Evolutionary conservation across 805 yeast genomes (phyloP).

Genomic region (Monosporozyma solicola): DNA sequence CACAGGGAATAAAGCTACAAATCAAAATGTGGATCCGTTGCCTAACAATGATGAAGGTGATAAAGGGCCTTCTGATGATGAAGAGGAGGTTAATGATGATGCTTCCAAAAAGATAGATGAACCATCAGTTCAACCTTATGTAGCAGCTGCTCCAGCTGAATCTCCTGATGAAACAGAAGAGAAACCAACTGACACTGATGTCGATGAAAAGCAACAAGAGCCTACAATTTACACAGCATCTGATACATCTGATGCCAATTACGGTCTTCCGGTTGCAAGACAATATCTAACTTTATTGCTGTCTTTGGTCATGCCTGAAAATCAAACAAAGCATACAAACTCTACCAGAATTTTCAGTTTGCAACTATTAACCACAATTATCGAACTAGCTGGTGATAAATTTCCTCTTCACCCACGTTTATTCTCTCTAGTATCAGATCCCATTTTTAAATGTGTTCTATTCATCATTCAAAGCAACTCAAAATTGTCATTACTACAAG

Average conservation of each 20-base stretch:
- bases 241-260: constrained; percentile 33
- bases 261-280: constrained; percentile 65
- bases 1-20: constrained; percentile 1
- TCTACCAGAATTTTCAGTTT: constrained; percentile 78
- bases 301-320: constrained; percentile 72
- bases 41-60: background rate
- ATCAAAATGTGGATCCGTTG: background rate
- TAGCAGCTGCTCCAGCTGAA: background rate
- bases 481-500: constrained; percentile 61
- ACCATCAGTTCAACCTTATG: background rate
- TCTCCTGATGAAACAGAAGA: constrained; percentile 3
- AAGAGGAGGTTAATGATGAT: constrained; percentile 1
- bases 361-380: constrained; percentile 61
- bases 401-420: constrained; percentile 56
- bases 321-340: constrained; percentile 79
- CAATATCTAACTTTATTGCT: constrained; percentile 70
- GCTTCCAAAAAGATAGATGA: background rate
- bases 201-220: constrained; percentile 3
- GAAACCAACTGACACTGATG: constrained; percentile 2
- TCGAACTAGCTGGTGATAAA: constrained; percentile 68
- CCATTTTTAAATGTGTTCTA: constrained; percentile 76
- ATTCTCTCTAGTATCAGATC: constrained; percentile 62
- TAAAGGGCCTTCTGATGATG: background rate
- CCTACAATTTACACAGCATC: constrained; percentile 1
- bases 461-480: constrained; percentile 67